A percentile compares a stretch with the other conserved stretches of the same genome.
These are phyloP conservation scores for Globisporangium yorkense DNA, from an alignment of 352 stramenopile genomes.

Conservation along the genomic window DNA sequence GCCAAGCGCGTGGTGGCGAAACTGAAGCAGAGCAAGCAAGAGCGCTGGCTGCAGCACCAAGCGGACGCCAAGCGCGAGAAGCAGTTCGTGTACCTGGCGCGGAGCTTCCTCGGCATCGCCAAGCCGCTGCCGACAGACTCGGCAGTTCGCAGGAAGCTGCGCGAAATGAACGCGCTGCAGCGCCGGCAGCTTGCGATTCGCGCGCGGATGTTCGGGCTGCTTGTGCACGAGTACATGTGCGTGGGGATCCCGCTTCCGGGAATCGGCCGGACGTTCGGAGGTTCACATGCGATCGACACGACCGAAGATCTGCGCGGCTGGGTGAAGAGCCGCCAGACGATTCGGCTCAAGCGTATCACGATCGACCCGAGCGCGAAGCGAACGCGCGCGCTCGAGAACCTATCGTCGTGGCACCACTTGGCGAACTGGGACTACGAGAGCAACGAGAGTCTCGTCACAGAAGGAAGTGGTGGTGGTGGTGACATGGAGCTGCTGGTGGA, in stretches of 20 bases:
- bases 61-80: conserved; percentile 26
- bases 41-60: conserved; percentile 31
- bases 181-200: conserved; percentile 41
- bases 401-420: conserved; percentile 28
- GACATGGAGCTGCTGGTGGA: conserved; percentile 21
- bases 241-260: conserved; percentile 56
- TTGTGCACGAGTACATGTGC: conserved; percentile 55
- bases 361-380: neutral
- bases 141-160: conserved; percentile 25
- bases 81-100: conserved; percentile 26
- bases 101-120: conserved; percentile 36
- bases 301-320: conserved; percentile 48
- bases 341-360: conserved; percentile 20
- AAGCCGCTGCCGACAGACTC: conserved; percentile 36
- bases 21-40: conserved; percentile 23
- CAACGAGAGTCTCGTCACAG: neutral
- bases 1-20: conserved; percentile 19
- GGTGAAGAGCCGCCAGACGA: conserved; percentile 41
- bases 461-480: neutral
- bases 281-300: conserved; percentile 29
- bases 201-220: conserved; percentile 45
- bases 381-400: conserved; percentile 2
- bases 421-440: conserved; percentile 13
- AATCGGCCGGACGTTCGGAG: conserved; percentile 18
- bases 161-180: conserved; percentile 41